Percentiles rank a stretch among this genome's conserved stretches.
These are phyloP conservation scores for Dothideomycetes sp. DNA, from an alignment of 2,329 filamentous ascomycete species.

Conservation along the genomic window DNA sequence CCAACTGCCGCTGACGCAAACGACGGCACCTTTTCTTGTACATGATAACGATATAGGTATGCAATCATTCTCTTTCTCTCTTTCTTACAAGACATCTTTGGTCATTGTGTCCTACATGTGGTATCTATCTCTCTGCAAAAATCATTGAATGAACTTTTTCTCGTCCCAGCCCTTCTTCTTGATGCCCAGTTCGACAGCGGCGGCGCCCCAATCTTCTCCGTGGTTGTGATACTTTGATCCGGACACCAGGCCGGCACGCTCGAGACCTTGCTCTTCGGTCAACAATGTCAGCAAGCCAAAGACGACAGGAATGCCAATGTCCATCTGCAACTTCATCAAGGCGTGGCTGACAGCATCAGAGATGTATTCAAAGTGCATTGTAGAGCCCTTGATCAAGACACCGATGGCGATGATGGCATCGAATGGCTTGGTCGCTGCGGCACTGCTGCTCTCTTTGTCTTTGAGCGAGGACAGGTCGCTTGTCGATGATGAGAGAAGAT, in stretches of 20 bases:
- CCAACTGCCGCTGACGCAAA: too few species aligned
- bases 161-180: conserved; percentile 79
- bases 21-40: too few species aligned
- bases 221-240: conserved; percentile 65
- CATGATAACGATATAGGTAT: too few species aligned
- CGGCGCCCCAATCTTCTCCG: conserved; percentile 90
- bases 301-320: conserved; percentile 78
- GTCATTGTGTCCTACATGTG: too few species aligned
- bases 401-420: conserved; percentile 93
- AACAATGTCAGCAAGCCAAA: conserved; percentile 89
- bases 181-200: conserved; percentile 85
- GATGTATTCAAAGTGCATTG: conserved; percentile 99
- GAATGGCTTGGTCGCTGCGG: conserved; percentile 54
- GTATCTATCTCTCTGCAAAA: too few species aligned
- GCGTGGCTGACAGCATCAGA: conserved; percentile 82
- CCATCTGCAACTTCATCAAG: conserved; percentile 88
- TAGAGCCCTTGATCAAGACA: conserved; percentile 95
- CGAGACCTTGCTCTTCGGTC: conserved; percentile 76
- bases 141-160: conserved; percentile 50
- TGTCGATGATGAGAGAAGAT: conserved; percentile 60
- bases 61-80: too few species aligned
- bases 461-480: conserved; percentile 46
- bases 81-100: not conserved
- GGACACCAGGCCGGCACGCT: conserved; percentile 62
- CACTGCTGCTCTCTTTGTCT: conserved; percentile 28